Conservation (phyloP, 768 basidiomycete genomes). For the Lentinula lateritia region DNA sequence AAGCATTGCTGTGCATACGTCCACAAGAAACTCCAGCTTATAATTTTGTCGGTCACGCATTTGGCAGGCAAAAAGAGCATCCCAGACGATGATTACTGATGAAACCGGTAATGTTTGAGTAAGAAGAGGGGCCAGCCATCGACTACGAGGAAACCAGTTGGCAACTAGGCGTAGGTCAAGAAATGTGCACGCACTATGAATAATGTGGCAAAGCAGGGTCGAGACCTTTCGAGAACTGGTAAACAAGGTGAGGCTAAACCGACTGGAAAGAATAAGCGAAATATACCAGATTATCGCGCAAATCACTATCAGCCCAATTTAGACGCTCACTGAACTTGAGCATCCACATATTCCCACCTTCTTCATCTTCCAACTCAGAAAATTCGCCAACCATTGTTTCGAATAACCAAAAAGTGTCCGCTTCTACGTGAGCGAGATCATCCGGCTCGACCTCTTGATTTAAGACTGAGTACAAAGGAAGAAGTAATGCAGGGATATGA, state of each 20-base stretch:
- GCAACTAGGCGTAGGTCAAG: neutral
- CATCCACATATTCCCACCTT: constrained; percentile 58
- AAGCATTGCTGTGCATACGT: constrained; percentile 67
- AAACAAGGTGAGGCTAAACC: constrained; percentile 6
- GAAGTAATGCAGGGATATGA: constrained; percentile 61
- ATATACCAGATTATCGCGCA: constrained; percentile 55
- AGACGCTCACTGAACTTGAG: constrained; percentile 54
- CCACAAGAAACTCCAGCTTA: constrained; percentile 65
- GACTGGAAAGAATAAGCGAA: neutral
- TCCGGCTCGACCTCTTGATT: constrained; percentile 55
- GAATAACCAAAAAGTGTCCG: constrained; percentile 80
- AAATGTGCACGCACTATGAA: constrained; percentile 54
- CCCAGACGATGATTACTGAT: constrained; percentile 62
- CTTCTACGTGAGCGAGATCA: constrained; percentile 64
- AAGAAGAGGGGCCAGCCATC: constrained; percentile 69
- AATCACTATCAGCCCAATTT: constrained; percentile 57
- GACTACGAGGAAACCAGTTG: constrained; percentile 32
- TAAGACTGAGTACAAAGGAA: constrained; percentile 63
- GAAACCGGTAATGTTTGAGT: constrained; percentile 68
- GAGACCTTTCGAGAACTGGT: constrained; percentile 56
- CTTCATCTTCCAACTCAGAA: constrained; percentile 66
- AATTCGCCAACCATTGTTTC: constrained; percentile 71
- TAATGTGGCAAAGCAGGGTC: constrained; percentile 74
- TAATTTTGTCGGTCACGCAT: constrained; percentile 53
- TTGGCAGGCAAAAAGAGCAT: constrained; percentile 59